These are phyloP conservation scores for Colletotrichum viniferum DNA, from an alignment of 2,329 filamentous ascomycete genomes.

Conservation along the genomic window DNA sequence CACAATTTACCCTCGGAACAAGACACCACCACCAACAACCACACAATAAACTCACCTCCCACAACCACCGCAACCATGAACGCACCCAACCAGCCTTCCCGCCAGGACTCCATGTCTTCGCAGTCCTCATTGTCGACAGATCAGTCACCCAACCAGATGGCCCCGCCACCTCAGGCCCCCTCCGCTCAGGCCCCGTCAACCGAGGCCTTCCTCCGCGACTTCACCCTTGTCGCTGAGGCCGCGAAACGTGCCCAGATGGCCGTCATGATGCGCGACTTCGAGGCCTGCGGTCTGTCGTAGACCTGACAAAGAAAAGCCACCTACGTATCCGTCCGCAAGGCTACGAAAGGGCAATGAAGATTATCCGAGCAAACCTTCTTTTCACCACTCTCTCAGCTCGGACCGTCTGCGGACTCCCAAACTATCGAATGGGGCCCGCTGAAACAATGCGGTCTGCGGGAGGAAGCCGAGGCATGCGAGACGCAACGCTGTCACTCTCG, in stretches of 20 bases:
- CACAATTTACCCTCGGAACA: background rate
- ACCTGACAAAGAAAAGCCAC: background rate
- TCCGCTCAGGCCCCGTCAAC: constrained; percentile 43
- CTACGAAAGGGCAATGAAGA: background rate
- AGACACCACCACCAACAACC: background rate
- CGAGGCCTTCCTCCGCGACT: constrained; percentile 74
- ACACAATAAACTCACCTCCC: background rate
- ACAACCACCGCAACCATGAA: constrained; percentile 12
- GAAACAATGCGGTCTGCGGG: constrained; percentile 9
- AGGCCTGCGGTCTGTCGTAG: constrained; percentile 65
- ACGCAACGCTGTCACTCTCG: background rate
- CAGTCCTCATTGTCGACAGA: constrained; percentile 33
- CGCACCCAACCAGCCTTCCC: constrained; percentile 15
- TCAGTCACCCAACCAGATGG: constrained; percentile 29
- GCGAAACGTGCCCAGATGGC: constrained; percentile 93
- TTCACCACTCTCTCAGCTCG: background rate
- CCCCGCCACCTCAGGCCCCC: constrained; percentile 28
- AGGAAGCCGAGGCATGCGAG: background rate
- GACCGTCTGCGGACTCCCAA: background rate
- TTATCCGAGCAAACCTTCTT: background rate
- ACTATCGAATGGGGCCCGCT: constrained; percentile 4
- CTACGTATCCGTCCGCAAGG: background rate
- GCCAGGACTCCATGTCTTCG: constrained; percentile 14
- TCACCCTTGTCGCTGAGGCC: constrained; percentile 87
- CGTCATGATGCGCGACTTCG: constrained; percentile 85